Evolutionary conservation across 805 yeast species (phyloP).

Genomic region (Starmera quercuum): DNA sequence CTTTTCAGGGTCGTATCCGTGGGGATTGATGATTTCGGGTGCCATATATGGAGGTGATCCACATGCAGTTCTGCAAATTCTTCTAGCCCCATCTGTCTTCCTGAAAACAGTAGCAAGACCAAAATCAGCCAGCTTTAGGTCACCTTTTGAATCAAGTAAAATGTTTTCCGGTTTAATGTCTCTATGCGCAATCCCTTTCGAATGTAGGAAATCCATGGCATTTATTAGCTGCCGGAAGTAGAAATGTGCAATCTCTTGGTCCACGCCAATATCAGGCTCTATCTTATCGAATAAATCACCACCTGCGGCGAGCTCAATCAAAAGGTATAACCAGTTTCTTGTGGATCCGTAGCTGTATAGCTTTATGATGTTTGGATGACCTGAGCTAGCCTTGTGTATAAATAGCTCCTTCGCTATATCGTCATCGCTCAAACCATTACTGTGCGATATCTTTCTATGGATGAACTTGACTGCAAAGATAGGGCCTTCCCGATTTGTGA

Average conservation of each 20-base stretch:
- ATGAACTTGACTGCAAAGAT: constrained; percentile 54
- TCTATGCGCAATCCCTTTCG: constrained; percentile 57
- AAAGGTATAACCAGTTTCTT: constrained; percentile 53
- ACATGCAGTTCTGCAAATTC: constrained; percentile 46
- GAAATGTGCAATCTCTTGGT: constrained; percentile 57
- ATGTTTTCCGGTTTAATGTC: constrained; percentile 68
- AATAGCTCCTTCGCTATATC: constrained; percentile 45
- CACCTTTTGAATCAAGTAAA: constrained; percentile 53
- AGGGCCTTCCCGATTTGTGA: constrained; percentile 21
- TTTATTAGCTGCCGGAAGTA: constrained; percentile 58
- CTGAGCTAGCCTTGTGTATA: constrained; percentile 50
- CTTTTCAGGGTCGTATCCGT: constrained; percentile 47
- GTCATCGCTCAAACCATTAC: constrained; percentile 28
- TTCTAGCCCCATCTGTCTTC: constrained; percentile 36
- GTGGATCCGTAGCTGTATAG: constrained; percentile 48
- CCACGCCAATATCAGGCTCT: constrained; percentile 68
- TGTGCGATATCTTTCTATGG: constrained; percentile 30
- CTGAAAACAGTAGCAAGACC: constrained; percentile 62
- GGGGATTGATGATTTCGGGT: constrained; percentile 48
- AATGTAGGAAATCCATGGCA: constrained; percentile 55
- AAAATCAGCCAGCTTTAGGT: constrained; percentile 69
- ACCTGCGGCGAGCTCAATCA: constrained; percentile 61
- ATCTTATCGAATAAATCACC: constrained; percentile 77
- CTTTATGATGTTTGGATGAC: constrained; percentile 54
- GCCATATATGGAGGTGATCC: constrained; percentile 79